Evolutionary conservation across 83 land plant genomes (phyloP).

Genomic region (Diphasiastrum complanatum): DNA sequence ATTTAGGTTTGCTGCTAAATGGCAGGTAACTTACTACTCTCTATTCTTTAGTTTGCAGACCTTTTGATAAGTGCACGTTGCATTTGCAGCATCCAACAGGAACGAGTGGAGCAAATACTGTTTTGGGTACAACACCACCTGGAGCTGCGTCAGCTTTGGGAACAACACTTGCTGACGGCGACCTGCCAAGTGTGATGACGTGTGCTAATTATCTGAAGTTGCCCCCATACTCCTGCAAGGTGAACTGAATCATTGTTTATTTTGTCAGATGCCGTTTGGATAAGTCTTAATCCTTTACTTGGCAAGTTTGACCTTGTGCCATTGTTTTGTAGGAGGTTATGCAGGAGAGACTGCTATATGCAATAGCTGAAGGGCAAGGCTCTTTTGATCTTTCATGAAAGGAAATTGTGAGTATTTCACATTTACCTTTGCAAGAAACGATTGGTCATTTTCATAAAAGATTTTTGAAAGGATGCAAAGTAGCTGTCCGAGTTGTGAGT

Average conservation of each 20-base stretch:
- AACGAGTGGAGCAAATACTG: constrained; percentile 40
- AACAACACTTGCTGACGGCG: constrained; percentile 71
- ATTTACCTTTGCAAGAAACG: too few species aligned
- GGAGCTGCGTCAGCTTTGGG: constrained; percentile 37
- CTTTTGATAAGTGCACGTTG: background rate
- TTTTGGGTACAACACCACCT: constrained; percentile 56
- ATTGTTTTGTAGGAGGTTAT: constrained; percentile 58
- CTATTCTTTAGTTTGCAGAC: background rate
- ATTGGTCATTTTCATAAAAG: too few species aligned
- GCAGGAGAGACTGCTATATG: constrained; percentile 77
- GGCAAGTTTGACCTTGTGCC: background rate
- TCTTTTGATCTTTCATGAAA: constrained; percentile 88
- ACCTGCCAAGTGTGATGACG: constrained; percentile 98
- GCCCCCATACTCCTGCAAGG: constrained; percentile 97
- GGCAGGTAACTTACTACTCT: background rate
- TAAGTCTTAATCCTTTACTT: constrained; percentile 1
- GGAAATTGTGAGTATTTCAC: too few species aligned
- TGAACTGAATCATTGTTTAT: constrained; percentile 16
- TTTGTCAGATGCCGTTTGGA: constrained; percentile 4
- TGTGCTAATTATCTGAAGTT: constrained; percentile 96
- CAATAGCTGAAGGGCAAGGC: constrained; percentile 90
- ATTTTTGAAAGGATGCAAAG: too few species aligned
- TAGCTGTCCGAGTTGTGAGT: too few species aligned
- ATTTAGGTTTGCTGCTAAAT: background rate
- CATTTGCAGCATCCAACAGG: constrained; percentile 59